Evolutionary conservation across 2,329 filamentous ascomycete genomes (phyloP), one percentile per base, ranked within the genome.

Genomic region (Colletotrichum sp.): DNA sequence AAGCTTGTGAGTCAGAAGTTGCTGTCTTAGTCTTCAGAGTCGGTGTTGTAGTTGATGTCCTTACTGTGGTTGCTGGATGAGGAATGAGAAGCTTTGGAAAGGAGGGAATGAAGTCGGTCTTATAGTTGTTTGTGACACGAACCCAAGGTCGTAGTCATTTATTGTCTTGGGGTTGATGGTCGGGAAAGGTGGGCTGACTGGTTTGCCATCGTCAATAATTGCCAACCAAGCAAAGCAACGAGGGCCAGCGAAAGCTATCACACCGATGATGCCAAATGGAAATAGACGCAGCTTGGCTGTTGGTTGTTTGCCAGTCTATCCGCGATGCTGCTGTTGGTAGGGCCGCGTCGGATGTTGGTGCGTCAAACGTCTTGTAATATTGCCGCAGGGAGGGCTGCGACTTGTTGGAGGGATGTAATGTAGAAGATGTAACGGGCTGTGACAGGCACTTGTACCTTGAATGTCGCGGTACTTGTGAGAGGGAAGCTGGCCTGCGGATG

Each of bases 131-230:
- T 62, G 77, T 78, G 60, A 72, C 68, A 70, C 67, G 55, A 78
- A 52, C 57, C 60, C 77, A 72, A 75, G 70, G 65, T 49, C 68
- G 36, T 76, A 13, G 44, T 52, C 44, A 72, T 63, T 68, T 78
- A 77, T 75, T 78, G 77, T 68, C 64, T 77, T 77, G 75, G 57
- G 68, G 72, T 66, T 30, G 72, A 65, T 44, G 72, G 71, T 77
- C 55, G 67, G 62, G 65, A 68, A 68, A 60, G 59, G 76, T 76
- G 77, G 71, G 76, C 73, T 71, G 73, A 71, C 73, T 78, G 74
- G 76, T 78, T 78, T 76, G 76, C 76, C 76, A 78, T 78, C 69
- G 72, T 77, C 77, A 78, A 68, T 68, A 67, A 52, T 34, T 71
- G 32, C 69, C 77, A 76, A 70, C 72, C 65, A 72, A 64, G 57